Evolutionary conservation across 2,329 filamentous ascomycete genomes (phyloP).

Genomic region (Zymoseptoria ardabiliae): DNA sequence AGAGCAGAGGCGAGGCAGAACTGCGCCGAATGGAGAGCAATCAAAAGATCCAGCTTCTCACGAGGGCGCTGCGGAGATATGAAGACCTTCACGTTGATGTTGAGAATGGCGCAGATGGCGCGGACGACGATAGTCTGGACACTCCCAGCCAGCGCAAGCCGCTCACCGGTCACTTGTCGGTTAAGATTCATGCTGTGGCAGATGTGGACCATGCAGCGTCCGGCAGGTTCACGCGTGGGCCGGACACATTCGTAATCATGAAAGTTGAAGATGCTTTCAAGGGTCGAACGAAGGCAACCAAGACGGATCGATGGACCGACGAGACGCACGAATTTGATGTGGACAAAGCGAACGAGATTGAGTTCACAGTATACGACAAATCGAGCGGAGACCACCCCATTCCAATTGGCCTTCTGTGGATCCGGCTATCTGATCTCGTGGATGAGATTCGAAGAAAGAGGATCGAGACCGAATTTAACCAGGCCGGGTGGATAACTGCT

Average conservation of each 20-base stretch:
- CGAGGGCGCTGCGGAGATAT: conserved; percentile 92
- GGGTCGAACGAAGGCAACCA: conserved; percentile 74
- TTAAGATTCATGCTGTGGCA: conserved; percentile 80
- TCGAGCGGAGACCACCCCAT: conserved; percentile 71
- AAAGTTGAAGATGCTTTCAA: conserved; percentile 95
- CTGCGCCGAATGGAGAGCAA: conserved; percentile 87
- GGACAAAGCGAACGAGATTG: conserved; percentile 97
- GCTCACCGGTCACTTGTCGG: conserved; percentile 80
- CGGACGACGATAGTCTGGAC: conserved; percentile 93
- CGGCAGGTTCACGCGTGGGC: conserved; percentile 76
- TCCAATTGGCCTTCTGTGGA: conserved; percentile 92
- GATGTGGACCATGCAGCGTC: conserved; percentile 88
- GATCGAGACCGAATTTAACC: conserved; percentile 92
- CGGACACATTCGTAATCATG: conserved; percentile 90
- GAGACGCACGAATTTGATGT: conserved; percentile 90
- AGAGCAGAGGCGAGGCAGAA: conserved; percentile 89
- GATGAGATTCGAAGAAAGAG: conserved; percentile 97
- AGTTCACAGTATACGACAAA: conserved; percentile 96
- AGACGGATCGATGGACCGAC: conserved; percentile 84
- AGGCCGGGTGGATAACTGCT: conserved; percentile 92
- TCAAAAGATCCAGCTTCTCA: conserved; percentile 92
- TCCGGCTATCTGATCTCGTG: conserved; percentile 91
- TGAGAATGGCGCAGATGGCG: conserved; percentile 26
- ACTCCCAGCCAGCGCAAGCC: conserved; percentile 91
- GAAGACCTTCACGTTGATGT: conserved; percentile 95